Percentiles rank a stretch among this genome's conserved stretches.
Conservation (phyloP, 208 protist species). For the Crithidia bombi region DNA sequence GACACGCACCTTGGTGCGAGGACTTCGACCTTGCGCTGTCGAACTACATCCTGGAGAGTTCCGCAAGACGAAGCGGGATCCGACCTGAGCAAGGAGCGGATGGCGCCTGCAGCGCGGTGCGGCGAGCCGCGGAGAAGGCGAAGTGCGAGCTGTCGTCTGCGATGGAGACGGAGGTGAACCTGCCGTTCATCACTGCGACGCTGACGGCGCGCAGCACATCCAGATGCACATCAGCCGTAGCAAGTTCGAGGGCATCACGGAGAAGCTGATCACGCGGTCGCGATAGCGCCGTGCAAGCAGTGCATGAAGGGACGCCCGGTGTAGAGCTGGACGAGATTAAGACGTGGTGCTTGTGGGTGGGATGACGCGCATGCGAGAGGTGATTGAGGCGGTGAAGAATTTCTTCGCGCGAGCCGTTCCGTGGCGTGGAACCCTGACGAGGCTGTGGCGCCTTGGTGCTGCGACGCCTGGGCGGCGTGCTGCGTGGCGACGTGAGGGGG, state of each 20-base stretch:
- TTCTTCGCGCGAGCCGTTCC: slow-evolving; percentile 96
- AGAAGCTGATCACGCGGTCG: slow-evolving; percentile 78
- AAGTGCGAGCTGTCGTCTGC: slow-evolving; percentile 97
- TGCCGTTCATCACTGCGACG: slow-evolving; percentile 96
- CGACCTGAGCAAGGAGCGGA: slow-evolving; percentile 93
- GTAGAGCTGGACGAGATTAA: slow-evolving; percentile 90
- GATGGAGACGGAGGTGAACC: slow-evolving; percentile 91
- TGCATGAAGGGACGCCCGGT: slow-evolving; percentile 89
- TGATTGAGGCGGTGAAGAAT: slow-evolving; percentile 86
- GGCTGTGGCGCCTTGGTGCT: slow-evolving; percentile 99
- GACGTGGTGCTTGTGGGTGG: slow-evolving; percentile 98
- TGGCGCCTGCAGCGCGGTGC: slow-evolving; percentile 96
- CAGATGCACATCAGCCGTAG: slow-evolving; percentile 85
- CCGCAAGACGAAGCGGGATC: slow-evolving; percentile 94
- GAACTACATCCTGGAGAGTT: slow-evolving; percentile 90
- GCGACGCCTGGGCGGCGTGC: slow-evolving; percentile 98
- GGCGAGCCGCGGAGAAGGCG: slow-evolving; percentile 97
- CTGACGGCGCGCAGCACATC: slow-evolving; percentile 87
- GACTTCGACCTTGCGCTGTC: slow-evolving; percentile 97
- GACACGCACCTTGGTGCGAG: slow-evolving; percentile 99
- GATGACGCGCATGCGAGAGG: slow-evolving; percentile 98
- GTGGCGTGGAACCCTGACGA: slow-evolving; percentile 99
- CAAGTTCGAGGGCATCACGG: slow-evolving; percentile 92
- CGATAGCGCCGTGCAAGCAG: slow-evolving; percentile 66
- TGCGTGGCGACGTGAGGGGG: slow-evolving; percentile 90